Base-by-base conservation (phyloP, 345 rosid genomes). In the Acer campestre region DNA sequence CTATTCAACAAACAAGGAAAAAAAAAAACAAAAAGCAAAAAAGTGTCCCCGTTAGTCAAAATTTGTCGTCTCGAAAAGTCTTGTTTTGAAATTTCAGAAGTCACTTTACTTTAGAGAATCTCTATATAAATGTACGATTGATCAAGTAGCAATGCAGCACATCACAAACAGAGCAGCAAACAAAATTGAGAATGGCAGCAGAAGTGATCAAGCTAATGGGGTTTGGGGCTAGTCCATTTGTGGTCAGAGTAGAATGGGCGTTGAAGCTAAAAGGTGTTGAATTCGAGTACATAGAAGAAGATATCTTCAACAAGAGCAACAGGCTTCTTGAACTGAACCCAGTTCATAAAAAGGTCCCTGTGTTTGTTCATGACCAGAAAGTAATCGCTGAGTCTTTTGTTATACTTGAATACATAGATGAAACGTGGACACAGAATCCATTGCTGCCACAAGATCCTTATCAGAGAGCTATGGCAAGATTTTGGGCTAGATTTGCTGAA, bases 361-460 rank as follows among this genome's bases (percentile, higher is more conserved):
- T 82, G 25, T 56, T 80, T 42, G 72, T 75, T 64, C 85, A 82
- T 27, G 63, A 61, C 13, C 49, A 63, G 10, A 82, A 63, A n/a
- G 73, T 13, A 18, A 17, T 80, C n/a, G 5, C 61, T 27, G 83
- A 85, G 64, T 85, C 88, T 4, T 40, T 69, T 38, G 53, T 73
- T 9, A 72, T 84, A 13, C 77, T 81, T 2, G 87, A 84, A 67
- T 84, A 84, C 64, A 68, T 85, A 12, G 86, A 87, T 20, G 87
- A 87, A 49, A 80, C 80, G 0, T 85, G 88, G 90, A 70, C 74
- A 14, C 80, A 81, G 0, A 42, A 40, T 14, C 87, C 87, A 4
- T 53, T 87, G 42, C 67, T 81, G 61, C 88, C 87, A 38, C 81
- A 68, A 10, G 87, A 85, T 80, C 88, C 88, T 76, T 42, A 64